phyloP scores from a whole-genome alignment of 257 asterid species.

The Solanum sejunctum region DNA sequence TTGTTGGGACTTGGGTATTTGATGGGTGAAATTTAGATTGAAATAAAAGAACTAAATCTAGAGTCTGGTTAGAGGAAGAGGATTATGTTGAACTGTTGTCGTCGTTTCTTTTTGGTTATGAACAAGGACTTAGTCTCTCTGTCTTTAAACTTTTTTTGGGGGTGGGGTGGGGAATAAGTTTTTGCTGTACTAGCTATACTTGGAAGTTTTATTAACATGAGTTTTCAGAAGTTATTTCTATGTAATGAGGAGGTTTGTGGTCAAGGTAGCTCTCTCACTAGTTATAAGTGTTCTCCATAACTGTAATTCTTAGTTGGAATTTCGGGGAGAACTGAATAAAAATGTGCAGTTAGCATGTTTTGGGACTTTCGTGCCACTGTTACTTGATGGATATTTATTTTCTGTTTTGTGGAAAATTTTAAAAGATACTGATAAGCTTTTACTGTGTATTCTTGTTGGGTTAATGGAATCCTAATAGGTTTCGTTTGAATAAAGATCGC shows the following conservation, averaged over 20 bases:
- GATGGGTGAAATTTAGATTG: neutral
- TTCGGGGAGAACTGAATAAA: neutral
- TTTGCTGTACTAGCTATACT: neutral
- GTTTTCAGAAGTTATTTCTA: neutral
- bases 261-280: neutral
- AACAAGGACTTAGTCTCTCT: neutral
- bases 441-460: neutral
- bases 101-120: neutral
- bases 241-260: neutral
- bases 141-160: neutral
- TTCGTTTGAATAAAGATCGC: neutral
- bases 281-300: neutral
- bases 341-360: neutral
- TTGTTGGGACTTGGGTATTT: neutral
- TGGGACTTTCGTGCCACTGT: neutral
- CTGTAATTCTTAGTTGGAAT: neutral
- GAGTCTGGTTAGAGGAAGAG: neutral
- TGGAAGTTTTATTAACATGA: neutral
- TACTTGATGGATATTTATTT: neutral
- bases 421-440: neutral
- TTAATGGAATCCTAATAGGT: neutral
- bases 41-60: neutral
- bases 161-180: neutral
- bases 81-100: neutral
- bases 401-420: neutral